Evolutionary conservation across 441 rosid genomes (phyloP).

Genomic region (Populus tomentosa): DNA sequence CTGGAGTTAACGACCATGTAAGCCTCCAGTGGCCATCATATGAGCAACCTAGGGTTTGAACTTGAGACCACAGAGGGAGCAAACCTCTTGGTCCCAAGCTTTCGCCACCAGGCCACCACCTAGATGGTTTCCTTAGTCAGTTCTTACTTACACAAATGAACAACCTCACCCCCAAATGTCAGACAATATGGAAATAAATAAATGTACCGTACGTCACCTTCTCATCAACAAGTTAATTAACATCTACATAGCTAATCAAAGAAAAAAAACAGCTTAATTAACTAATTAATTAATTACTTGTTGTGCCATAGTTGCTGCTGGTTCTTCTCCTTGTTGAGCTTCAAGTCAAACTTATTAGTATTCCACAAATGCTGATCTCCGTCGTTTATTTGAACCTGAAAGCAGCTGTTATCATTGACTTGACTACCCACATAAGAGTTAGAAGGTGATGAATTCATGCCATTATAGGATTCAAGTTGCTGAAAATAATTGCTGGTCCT

Average conservation of each 20-base stretch:
- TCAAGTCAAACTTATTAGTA: constrained; percentile 2
- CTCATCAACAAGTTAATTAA: constrained; percentile 9
- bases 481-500: constrained; percentile 15
- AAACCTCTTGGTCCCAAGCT: too few species aligned
- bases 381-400: constrained; percentile 20
- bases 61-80: too few species aligned
- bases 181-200: not conserved
- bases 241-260: constrained; percentile 1
- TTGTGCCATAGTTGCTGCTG: constrained; percentile 5
- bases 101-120: too few species aligned
- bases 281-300: not conserved
- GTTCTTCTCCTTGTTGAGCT: constrained; percentile 18
- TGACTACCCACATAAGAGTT: constrained; percentile 14
- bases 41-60: too few species aligned
- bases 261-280: not conserved
- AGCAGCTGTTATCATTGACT: constrained; percentile 13
- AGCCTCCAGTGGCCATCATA: too few species aligned
- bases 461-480: constrained; percentile 18
- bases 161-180: constrained; percentile 2
- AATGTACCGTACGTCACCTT: constrained; percentile 1
- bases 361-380: constrained; percentile 23
- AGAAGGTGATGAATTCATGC: constrained; percentile 13
- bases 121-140: constrained; percentile 9
- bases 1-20: too few species aligned
- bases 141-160: constrained; percentile 3